Conservation (phyloP, 495 filamentous ascomycete genomes). For the Penicillium turbatum region DNA sequence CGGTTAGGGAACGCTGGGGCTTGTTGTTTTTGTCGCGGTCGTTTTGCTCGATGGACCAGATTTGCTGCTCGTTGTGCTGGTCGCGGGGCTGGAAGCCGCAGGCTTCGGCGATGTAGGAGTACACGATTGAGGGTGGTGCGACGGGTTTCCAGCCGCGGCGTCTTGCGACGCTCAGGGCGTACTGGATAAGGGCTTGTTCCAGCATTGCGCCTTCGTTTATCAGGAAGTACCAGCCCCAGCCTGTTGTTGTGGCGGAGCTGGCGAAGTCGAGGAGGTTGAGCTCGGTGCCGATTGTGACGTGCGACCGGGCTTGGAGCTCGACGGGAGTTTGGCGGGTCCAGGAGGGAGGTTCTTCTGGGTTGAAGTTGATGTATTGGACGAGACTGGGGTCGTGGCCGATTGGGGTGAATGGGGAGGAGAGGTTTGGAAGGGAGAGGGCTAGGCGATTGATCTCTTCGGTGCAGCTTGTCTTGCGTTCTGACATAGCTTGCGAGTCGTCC, state of each 20-base stretch:
- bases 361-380: conserved; percentile 70
- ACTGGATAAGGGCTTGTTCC: conserved; percentile 88
- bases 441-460: conserved; percentile 66
- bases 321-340: conserved; percentile 47
- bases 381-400: conserved; percentile 56
- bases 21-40: conserved; percentile 53
- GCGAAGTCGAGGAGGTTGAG: conserved; percentile 83
- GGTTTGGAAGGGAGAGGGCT: conserved; percentile 79
- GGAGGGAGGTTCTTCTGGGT: conserved; percentile 51
- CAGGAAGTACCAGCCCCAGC: conserved; percentile 98
- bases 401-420: conserved; percentile 73
- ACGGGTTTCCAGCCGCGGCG: conserved; percentile 70
- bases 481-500: conserved; percentile 54
- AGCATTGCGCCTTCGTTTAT: conserved; percentile 83
- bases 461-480: conserved; percentile 54
- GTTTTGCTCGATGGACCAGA: conserved; percentile 70
- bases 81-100: conserved; percentile 95
- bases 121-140: conserved; percentile 83
- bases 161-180: conserved; percentile 66
- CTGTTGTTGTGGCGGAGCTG: conserved; percentile 68
- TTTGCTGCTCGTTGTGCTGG: conserved; percentile 82
- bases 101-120: conserved; percentile 81
- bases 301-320: conserved; percentile 50
- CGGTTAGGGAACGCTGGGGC: conserved; percentile 69
- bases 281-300: conserved; percentile 78